Base-by-base conservation (phyloP, 495 filamentous ascomycete genomes). In the Lepraria neglecta region DNA sequence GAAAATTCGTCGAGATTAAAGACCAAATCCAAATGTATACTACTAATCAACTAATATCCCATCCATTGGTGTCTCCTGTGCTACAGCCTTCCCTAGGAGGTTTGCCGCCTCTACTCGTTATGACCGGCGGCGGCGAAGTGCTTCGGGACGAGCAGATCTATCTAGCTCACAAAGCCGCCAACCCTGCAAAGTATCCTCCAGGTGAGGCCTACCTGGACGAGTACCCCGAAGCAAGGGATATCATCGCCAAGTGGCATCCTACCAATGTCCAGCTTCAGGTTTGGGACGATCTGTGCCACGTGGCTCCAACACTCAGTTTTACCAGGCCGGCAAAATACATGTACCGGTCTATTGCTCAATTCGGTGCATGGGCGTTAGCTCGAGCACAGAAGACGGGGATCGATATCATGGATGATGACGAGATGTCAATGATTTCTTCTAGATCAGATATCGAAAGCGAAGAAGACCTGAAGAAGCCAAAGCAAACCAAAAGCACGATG, bases 11-110 rank as follows among this genome's bases (percentile, higher is more conserved):
- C 17, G 76, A 85, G 38, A 78, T 97, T 61, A 92, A 88, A 67
- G 92, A 97, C 56, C 92, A 97, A 69, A 94, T 97, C 42, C 92
- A 97, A 73, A 84, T 97, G 78, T 97, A 97, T 71, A 84, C 92
- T 7, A 87, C 90, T 0, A 97, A 97, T 70, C 85, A 92, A 51
- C 74, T 97, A 7, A 73, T 97, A 11, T 80, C 83, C 1, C 92
- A 97, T 69, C 92, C 92, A 0, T 75, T 97, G 3, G 92, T 97
- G 15, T 96, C 92, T 17, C 92, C 92, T 2, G 78, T 90, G 10
- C 75, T 95, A 64, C 89, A 96, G 63, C 83, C 90, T 7, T 89
- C 90, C 3, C 80, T 97, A 2, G 92, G 92, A 52, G 92, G 92
- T 0, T 78, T 97, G 4, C 91, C 90, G 1, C 92, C 92, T 11